Evolutionary conservation across 371 early-diverging fungal genomes (phyloP).

Genomic region (Mortierella sp.): DNA sequence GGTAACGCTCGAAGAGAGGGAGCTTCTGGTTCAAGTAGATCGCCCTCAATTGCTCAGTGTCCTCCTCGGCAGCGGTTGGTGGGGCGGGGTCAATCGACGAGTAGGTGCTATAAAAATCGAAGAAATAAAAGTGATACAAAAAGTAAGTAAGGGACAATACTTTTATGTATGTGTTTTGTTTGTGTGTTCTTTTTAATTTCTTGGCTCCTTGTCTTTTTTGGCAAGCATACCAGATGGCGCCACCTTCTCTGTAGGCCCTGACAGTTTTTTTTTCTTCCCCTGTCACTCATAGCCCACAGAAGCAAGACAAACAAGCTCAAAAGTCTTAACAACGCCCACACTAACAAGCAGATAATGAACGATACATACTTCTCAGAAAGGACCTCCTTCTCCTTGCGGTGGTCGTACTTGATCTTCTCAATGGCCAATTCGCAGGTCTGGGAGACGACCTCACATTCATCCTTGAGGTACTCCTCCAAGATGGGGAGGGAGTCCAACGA

Average conservation of each 20-base stretch:
- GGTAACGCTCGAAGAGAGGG: slow-evolving; percentile 95
- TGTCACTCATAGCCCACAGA: neutral
- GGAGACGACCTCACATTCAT: slow-evolving; percentile 78
- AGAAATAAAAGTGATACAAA: neutral
- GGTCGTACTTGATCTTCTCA: slow-evolving; percentile 87
- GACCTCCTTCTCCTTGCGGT: slow-evolving; percentile 65
- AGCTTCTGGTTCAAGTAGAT: slow-evolving; percentile 80
- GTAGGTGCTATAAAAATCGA: slow-evolving; percentile 63
- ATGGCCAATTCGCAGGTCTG: slow-evolving; percentile 98
- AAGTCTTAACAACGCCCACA: too few relatives aligned
- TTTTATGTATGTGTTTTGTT: neutral
- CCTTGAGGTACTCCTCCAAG: slow-evolving; percentile 82
- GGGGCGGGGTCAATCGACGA: slow-evolving; percentile 96
- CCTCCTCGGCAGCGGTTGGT: slow-evolving; percentile 71
- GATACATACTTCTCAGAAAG: slow-evolving; percentile 48
- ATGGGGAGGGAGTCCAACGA: slow-evolving; percentile 74
- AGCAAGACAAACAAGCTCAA: neutral
- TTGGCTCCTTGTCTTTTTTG: neutral
- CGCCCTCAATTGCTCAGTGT: slow-evolving; percentile 74
- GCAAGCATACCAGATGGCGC: slow-evolving; percentile 1
- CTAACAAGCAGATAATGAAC: neutral
- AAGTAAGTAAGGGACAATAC: neutral
- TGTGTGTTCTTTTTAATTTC: neutral
- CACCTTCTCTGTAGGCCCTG: slow-evolving; percentile 6
- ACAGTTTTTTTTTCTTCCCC: neutral